phyloP scores from a whole-genome alignment of 2,329 filamentous ascomycete genomes.

The Akanthomyces dipterigenus region DNA sequence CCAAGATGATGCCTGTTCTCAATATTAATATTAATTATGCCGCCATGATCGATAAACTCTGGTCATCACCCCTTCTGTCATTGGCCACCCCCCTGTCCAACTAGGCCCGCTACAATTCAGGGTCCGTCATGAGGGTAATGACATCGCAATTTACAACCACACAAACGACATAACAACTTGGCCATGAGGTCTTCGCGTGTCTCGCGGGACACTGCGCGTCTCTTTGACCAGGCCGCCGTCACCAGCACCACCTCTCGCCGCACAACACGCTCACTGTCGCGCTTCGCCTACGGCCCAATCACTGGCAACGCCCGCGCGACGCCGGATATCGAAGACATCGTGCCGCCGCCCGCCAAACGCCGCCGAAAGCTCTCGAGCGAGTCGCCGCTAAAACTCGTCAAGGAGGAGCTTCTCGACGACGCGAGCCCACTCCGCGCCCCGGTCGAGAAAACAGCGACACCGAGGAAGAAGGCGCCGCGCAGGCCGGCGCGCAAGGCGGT shows the following conservation, averaged over 20 bases:
- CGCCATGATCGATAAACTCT: no score
- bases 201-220: slow-evolving; percentile 50
- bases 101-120: no score
- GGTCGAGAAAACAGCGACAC: slow-evolving; percentile 34
- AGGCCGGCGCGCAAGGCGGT: slow-evolving; percentile 41
- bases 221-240: slow-evolving; percentile 35
- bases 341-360: slow-evolving; percentile 27
- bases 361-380: slow-evolving; percentile 21
- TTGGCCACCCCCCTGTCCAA: no score
- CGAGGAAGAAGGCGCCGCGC: slow-evolving; percentile 25
- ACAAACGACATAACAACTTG: not conserved
- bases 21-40: no score
- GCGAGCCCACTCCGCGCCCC: not conserved
- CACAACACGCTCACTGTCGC: slow-evolving; percentile 43
- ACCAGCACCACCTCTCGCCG: slow-evolving; percentile 32
- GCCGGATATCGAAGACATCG: slow-evolving; percentile 52
- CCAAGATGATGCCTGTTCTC: no score
- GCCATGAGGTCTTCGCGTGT: slow-evolving; percentile 53
- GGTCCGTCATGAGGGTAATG: no score
- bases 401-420: slow-evolving; percentile 12
- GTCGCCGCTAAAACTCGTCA: slow-evolving; percentile 16
- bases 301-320: slow-evolving; percentile 19
- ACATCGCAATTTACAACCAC: not conserved
- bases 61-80: no score
- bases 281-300: slow-evolving; percentile 35